A percentile compares a stretch with the other conserved stretches of the same genome.
Evolutionary conservation across 2,329 filamentous ascomycete genomes (phyloP).

Genomic region (Fusarium begoniae): DNA sequence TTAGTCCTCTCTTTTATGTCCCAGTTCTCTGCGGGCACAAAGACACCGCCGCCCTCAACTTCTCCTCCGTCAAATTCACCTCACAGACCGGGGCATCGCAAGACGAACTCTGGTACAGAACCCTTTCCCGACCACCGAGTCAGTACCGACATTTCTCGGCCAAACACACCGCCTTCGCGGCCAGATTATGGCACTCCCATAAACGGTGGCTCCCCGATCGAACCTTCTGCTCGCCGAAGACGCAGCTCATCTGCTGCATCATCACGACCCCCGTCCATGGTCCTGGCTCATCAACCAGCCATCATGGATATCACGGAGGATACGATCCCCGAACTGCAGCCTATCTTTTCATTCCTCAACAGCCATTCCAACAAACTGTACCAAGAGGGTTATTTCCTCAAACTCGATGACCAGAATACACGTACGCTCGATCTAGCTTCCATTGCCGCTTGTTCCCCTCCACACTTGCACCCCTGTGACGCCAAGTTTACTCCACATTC

Average conservation of each 20-base stretch:
- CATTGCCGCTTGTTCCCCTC: constrained; percentile 39
- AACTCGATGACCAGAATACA: constrained; percentile 92
- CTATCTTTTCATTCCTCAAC: constrained; percentile 93
- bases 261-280: constrained; percentile 82
- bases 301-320: constrained; percentile 86
- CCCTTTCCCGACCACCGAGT: constrained; percentile 48
- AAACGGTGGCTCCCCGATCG: constrained; percentile 54
- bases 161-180: constrained; percentile 51
- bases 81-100: constrained; percentile 43
- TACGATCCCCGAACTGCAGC: constrained; percentile 90
- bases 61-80: constrained; percentile 53
- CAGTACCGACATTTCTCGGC: constrained; percentile 49
- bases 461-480: constrained; percentile 17
- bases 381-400: constrained; percentile 97
- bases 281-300: constrained; percentile 85
- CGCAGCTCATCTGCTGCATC: constrained; percentile 51
- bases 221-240: constrained; percentile 55
- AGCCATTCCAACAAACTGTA: constrained; percentile 97
- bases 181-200: constrained; percentile 55
- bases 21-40: constrained; percentile 70
- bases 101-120: constrained; percentile 44
- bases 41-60: constrained; percentile 56
- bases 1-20: constrained; percentile 90
- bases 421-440: constrained; percentile 63
- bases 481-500: constrained; percentile 19